Evolutionary conservation across 352 stramenopile genomes (phyloP), one percentile per base, ranked within the genome.

Genomic region (Pythium chondricola): DNA sequence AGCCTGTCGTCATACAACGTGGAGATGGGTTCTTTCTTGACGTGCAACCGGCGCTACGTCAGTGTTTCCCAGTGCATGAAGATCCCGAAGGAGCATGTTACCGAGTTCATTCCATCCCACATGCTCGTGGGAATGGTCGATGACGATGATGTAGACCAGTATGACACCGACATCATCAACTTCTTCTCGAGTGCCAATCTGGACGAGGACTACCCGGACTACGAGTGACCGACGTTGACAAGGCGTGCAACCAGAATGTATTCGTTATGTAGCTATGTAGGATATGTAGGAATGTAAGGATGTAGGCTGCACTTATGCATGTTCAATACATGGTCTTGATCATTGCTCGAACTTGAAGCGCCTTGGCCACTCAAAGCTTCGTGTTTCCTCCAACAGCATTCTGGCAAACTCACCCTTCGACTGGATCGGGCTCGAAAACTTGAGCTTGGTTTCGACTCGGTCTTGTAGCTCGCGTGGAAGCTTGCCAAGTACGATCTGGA

Each of bases 21-120:
- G 1, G 49, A 49, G 4, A 57, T 57, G 49, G 30, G 16, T 7
- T 26, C 49, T 0, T 57, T 49, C 14, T 20, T 57, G 1, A 45
- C 31, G 9, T 26, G 8, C 0, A 56, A 56, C 39, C 2, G 31
- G 7, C n/a, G n/a, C 0, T 56, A 43, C 39, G 32, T 56, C 10
- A 20, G 48, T 22, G 17, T 48, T 17, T 7, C 37, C 1, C 48
- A 55, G 33, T 42, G 48, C n/a, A n/a, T n/a, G 14, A 11, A 32
- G 16, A 45, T 38, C 44, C n/a, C 21, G 2, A 17, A 10, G n/a
- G 5, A 25, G 3, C n/a, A 43, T n/a, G 13, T 40, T 2, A n/a
- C 9, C 14, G 21, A 35, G n/a, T n/a, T 37, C 44, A 52, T 52
- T 18, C 44, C 44, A 18, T 24, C 44, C 26, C 33, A 40, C 44